Evolutionary conservation across 805 yeast species (phyloP), one percentile per base, ranked within the genome.

Genomic region (Blastobotrys americana): DNA sequence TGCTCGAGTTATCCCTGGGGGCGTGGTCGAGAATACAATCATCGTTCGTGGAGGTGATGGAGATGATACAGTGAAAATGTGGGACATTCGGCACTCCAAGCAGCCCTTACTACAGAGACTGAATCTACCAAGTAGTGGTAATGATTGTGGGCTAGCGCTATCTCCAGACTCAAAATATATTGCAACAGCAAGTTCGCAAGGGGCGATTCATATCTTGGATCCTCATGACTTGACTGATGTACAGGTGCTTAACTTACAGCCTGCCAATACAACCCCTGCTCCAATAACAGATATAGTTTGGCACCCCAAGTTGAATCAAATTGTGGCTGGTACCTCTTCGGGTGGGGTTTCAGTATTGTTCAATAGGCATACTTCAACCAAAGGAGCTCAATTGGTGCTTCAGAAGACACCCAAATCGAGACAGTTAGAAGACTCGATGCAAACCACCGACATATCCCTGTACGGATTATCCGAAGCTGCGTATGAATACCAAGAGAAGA

Each of bases 381-480:
- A 53, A 20, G 67, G 67, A 17, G 64, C 62, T 3, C 47, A 42
- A 34, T n/a, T 44, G 4, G 56, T 59, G 4, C 38, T 58, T 15
- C 57, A 53, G 21, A 52, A 53, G 35, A 51, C 57, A 2, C 57
- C 59, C 8, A 57, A 49, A 37, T 46, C 41, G 8, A 48, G 62
- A n/a, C 63, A 63, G 40, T 48, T 64, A 16, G 67, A 64, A 37
- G 67, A 62, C 41, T 34, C 48, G 6, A 25, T 58, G 27, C 44
- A 37, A n/a, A 49, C 57, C 1, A 54, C 55, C 4, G 48, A 51
- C 23, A 46, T 63, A 3, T 53, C 58, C 1, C 53, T 56, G 9
- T 48, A 50, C 17, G 65, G 60, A 23, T 45, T 60, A 5, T 48
- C 48, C n/a, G 61, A 60, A 3, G 62, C 43, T 5, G 50, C 45